Percentiles rank a stretch among this genome's conserved stretches.
phyloP scores from a whole-genome alignment of 768 basidiomycete genomes.

The Hysterangium stoloniferum region DNA sequence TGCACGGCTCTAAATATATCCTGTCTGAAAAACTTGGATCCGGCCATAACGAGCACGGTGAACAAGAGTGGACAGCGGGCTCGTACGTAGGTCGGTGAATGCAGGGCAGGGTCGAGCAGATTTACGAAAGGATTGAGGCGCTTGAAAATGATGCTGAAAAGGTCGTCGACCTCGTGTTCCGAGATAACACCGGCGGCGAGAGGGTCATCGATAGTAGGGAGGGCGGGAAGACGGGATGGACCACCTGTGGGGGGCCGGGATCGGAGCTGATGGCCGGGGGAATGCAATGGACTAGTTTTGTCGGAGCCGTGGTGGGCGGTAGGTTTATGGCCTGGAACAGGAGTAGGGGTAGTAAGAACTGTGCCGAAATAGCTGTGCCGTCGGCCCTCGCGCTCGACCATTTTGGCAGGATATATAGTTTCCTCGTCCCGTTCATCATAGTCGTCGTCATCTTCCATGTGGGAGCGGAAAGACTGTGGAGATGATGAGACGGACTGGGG shows the following conservation, averaged over 20 bases:
- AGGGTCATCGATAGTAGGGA: conserved; percentile 46
- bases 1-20: conserved; percentile 60
- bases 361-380: conserved; percentile 77
- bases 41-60: conserved; percentile 76
- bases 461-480: conserved; percentile 29
- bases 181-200: conserved; percentile 62
- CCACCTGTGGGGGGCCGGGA: conserved; percentile 23
- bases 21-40: conserved; percentile 75
- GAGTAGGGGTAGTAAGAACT: conserved; percentile 62
- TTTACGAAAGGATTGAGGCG: conserved; percentile 87
- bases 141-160: conserved; percentile 74
- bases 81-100: conserved; percentile 75
- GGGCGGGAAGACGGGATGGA: conserved; percentile 14
- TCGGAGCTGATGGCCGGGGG: too few relatives aligned
- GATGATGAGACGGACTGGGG: conserved; percentile 27
- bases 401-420: conserved; percentile 61
- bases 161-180: conserved; percentile 58
- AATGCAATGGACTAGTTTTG: conserved; percentile 28
- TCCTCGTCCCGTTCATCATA: conserved; percentile 55
- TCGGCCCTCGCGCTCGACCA: conserved; percentile 64
- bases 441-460: conserved; percentile 51
- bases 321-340: conserved; percentile 31
- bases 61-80: conserved; percentile 76
- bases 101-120: conserved; percentile 81
- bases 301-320: conserved; percentile 27